Evolutionary conservation across 257 asterid species (phyloP).

Genomic region (Asclepias syriaca): DNA sequence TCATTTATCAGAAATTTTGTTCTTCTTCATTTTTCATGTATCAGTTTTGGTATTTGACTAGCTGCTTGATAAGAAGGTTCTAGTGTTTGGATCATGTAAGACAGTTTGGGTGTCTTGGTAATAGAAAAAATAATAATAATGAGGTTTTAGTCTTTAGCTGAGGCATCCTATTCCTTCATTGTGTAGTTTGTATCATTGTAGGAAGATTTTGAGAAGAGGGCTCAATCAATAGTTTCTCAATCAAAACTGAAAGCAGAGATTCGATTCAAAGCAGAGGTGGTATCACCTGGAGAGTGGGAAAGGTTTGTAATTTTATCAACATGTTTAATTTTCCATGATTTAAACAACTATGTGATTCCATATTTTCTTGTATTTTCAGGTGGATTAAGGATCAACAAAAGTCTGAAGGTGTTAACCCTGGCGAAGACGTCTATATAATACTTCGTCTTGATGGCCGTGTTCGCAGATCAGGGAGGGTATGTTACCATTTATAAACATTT

Average conservation of each 20-base stretch:
- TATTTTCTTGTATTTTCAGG: conserved; percentile 31
- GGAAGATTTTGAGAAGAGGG: conserved; percentile 85
- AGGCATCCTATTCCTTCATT: conserved; percentile 17
- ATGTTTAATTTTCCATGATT: background rate
- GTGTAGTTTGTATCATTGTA: conserved; percentile 26
- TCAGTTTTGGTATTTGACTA: background rate
- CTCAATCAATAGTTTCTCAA: conserved; percentile 71
- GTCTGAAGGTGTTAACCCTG: conserved; percentile 85
- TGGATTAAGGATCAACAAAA: conserved; percentile 93
- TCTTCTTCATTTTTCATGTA: background rate
- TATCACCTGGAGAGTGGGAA: conserved; percentile 91
- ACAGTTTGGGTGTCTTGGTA: no score
- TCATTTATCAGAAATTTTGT: background rate
- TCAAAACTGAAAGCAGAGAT: conserved; percentile 88
- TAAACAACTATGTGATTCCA: background rate
- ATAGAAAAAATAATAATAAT: background rate
- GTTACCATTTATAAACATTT: conserved; percentile 13
- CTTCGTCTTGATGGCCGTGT: conserved; percentile 98
- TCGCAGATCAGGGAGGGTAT: conserved; percentile 89
- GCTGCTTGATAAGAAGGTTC: background rate
- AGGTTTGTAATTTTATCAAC: conserved; percentile 39
- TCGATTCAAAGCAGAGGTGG: conserved; percentile 86
- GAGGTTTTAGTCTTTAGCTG: background rate
- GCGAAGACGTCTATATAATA: conserved; percentile 86
- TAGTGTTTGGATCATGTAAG: background rate